A percentile compares a stretch with the other conserved stretches of the same genome.
Conservation (phyloP, 2,329 filamentous ascomycete genomes). For the Drechslerella stenobrocha region DNA sequence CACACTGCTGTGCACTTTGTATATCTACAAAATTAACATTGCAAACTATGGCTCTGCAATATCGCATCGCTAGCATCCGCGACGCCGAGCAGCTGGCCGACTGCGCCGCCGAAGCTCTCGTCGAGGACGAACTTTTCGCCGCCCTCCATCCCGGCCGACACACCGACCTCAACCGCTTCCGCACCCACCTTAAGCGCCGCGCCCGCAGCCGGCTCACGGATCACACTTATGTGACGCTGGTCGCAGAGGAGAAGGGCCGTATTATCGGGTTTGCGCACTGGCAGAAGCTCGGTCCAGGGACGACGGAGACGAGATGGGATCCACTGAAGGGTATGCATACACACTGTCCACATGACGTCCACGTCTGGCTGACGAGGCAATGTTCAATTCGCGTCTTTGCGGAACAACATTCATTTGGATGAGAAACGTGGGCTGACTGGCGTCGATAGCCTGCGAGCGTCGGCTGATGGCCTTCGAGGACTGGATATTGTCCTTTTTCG, state of each 20-base stretch:
- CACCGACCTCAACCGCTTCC: slow-evolving; percentile 15
- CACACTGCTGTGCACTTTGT: neutral
- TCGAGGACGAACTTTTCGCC: slow-evolving; percentile 37
- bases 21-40: neutral
- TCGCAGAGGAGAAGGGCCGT: slow-evolving; percentile 24
- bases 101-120: slow-evolving; percentile 29
- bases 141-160: slow-evolving; percentile 37
- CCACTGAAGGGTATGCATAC: slow-evolving; percentile 20
- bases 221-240: slow-evolving; percentile 14
- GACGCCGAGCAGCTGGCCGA: slow-evolving; percentile 23
- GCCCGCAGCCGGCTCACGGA: slow-evolving; percentile 21
- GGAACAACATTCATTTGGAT: neutral
- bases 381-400: neutral
- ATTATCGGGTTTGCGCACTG: slow-evolving; percentile 36
- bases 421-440: neutral
- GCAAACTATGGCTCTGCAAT: too few relatives aligned
- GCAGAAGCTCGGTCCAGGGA: slow-evolving; percentile 28
- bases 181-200: slow-evolving; percentile 17
- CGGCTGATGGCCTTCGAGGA: slow-evolving; percentile 16
- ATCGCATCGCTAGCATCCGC: slow-evolving; percentile 25
- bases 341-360: too few relatives aligned
- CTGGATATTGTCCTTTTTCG: slow-evolving; percentile 26
- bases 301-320: slow-evolving; percentile 23
- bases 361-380: too few relatives aligned
- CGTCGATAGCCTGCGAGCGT: slow-evolving; percentile 18